Conservation (phyloP, 73 alveolate genomes). For the Chromera velia region DNA sequence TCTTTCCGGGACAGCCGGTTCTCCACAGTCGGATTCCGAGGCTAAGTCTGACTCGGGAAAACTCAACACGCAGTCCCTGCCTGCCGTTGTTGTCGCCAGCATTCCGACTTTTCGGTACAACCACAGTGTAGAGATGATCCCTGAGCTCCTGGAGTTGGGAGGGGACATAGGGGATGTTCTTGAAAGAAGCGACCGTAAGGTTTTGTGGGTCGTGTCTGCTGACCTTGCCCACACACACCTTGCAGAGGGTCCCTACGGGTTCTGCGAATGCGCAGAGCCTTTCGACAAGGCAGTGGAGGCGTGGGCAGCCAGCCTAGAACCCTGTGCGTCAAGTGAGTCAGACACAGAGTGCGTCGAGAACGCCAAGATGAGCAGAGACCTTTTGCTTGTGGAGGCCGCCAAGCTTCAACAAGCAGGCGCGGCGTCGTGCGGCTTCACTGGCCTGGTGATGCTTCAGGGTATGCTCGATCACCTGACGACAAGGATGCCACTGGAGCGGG, state of each 20-base stretch:
- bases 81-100: no score
- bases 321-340: background rate
- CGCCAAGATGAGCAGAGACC: background rate
- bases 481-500: background rate
- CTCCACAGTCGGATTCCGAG: no score
- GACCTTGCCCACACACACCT: slow-evolving; percentile 44
- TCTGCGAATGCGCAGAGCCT: slow-evolving; percentile 42
- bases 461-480: background rate
- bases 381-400: background rate
- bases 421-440: slow-evolving; percentile 44
- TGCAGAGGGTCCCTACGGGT: slow-evolving; percentile 23
- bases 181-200: background rate
- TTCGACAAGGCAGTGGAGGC: slow-evolving; percentile 26
- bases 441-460: slow-evolving; percentile 35
- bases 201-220: slow-evolving; percentile 35
- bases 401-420: slow-evolving; percentile 21
- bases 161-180: background rate
- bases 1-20: no score
- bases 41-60: no score
- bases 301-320: slow-evolving; percentile 7
- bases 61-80: no score
- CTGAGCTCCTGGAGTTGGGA: slow-evolving; percentile 18
- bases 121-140: slow-evolving; percentile 26
- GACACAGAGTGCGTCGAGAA: background rate
- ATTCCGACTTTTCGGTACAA: no score